A percentile compares a stretch with the other conserved stretches of the same genome.
These are phyloP conservation scores for Mortierella claussenii DNA, from an alignment of 192 early-diverging fungal species.

Conservation along the genomic window DNA sequence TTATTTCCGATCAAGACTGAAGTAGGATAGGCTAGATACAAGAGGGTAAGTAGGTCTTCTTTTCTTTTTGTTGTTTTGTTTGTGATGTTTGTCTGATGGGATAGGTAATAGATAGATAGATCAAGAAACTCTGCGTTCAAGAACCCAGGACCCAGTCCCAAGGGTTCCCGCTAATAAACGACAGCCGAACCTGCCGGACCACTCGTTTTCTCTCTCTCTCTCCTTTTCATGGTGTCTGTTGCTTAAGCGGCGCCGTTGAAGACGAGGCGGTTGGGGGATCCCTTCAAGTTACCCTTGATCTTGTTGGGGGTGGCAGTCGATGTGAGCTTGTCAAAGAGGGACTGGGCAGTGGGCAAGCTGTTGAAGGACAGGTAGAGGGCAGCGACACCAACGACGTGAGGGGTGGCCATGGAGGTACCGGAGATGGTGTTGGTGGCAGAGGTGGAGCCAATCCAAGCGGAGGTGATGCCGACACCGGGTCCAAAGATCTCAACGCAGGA, in stretches of 20 bases:
- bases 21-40: not conserved
- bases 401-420: slow-evolving; percentile 67
- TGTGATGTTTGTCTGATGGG: too few relatives aligned
- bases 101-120: not conserved
- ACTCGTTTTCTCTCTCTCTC: not conserved
- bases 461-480: slow-evolving; percentile 64
- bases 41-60: not conserved
- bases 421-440: slow-evolving; percentile 52
- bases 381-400: slow-evolving; percentile 62
- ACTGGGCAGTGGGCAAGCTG: slow-evolving; percentile 15
- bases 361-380: slow-evolving; percentile 57
- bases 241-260: slow-evolving; percentile 25
- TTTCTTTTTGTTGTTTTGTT: not conserved
- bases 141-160: not conserved
- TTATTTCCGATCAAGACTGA: not conserved
- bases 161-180: not conserved
- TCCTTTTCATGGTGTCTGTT: not conserved
- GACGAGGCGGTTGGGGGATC: slow-evolving; percentile 19
- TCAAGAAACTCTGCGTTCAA: not conserved
- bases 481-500: slow-evolving; percentile 70
- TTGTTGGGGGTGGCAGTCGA: not conserved
- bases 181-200: slow-evolving; percentile 10
- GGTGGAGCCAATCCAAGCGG: slow-evolving; percentile 41
- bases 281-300: slow-evolving; percentile 16
- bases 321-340: slow-evolving; percentile 18